Conservation (phyloP, 169 alveolate species). For the Cyclospora cayetanensis region DNA sequence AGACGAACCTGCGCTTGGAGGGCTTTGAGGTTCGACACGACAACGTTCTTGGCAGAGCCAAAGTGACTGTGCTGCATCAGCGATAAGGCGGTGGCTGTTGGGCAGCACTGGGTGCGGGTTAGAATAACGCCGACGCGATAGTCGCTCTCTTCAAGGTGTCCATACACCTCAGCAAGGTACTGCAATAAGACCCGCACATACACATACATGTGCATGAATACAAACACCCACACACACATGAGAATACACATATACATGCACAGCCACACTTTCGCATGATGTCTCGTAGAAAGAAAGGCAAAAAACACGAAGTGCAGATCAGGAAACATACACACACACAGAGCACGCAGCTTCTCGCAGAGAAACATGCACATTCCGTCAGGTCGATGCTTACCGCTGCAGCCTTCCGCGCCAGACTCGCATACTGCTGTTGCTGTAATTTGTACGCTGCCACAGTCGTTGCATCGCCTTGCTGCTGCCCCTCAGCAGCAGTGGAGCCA, state of each 20-base stretch:
- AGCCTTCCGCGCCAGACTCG: slow-evolving; percentile 21
- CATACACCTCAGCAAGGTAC: slow-evolving; percentile 63
- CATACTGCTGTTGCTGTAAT: slow-evolving; percentile 29
- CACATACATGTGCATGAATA: background rate
- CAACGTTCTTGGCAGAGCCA: slow-evolving; percentile 47
- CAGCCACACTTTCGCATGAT: no score
- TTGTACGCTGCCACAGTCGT: slow-evolving; percentile 5
- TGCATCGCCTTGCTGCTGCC: slow-evolving; percentile 1
- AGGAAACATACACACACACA: background rate
- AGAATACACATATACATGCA: background rate
- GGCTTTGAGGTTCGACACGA: slow-evolving; percentile 27
- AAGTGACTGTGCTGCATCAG: slow-evolving; percentile 63
- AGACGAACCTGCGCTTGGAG: slow-evolving; percentile 30
- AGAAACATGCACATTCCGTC: background rate
- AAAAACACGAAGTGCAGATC: background rate
- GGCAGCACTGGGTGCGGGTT: slow-evolving; percentile 19
- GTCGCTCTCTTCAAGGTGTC: slow-evolving; percentile 69
- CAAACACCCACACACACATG: background rate
- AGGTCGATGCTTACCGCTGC: background rate
- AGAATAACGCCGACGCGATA: slow-evolving; percentile 55
- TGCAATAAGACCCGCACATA: background rate
- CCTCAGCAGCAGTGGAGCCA: slow-evolving; percentile 50
- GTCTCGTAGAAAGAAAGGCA: no score
- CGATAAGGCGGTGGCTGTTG: slow-evolving; percentile 34
- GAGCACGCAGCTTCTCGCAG: background rate